These are phyloP conservation scores for Epichloe typhina DNA, from an alignment of 2,329 filamentous ascomycete species.

Conservation along the genomic window DNA sequence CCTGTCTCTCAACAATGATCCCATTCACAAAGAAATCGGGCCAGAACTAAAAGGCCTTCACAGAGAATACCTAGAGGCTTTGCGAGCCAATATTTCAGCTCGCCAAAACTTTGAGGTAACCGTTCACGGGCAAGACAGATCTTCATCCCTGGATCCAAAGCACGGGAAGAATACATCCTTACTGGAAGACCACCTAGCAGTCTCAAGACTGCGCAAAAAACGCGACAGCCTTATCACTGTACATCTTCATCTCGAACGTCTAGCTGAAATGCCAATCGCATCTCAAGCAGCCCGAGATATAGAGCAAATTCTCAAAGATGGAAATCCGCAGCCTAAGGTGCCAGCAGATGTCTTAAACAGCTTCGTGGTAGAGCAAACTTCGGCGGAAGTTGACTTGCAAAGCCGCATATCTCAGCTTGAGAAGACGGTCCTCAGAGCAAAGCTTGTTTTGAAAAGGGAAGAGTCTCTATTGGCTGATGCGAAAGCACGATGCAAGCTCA, in stretches of 20 bases:
- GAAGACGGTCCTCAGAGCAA: conserved; percentile 44
- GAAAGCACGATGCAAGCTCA: conserved; percentile 23
- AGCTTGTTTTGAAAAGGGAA: conserved; percentile 42
- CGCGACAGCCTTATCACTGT: conserved; percentile 36
- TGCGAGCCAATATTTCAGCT: conserved; percentile 39
- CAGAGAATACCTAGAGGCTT: conserved; percentile 40
- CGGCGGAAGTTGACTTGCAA: conserved; percentile 28
- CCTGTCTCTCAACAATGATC: conserved; percentile 33
- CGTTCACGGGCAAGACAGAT: conserved; percentile 11
- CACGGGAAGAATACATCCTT: conserved; percentile 10
- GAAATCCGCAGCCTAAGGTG: conserved; percentile 32
- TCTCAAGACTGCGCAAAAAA: conserved; percentile 39
- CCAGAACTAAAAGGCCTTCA: conserved; percentile 33
- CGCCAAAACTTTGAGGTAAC: conserved; percentile 31
- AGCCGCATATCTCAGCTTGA: conserved; percentile 39
- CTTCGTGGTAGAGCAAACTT: conserved; percentile 29
- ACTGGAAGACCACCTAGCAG: conserved; percentile 37
- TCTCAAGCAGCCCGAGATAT: conserved; percentile 36
- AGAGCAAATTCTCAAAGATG: conserved; percentile 32
- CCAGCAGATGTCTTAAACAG: conserved; percentile 38
- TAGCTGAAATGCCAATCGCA: conserved; percentile 39
- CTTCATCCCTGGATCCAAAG: conserved; percentile 2
- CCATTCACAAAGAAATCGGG: conserved; percentile 21
- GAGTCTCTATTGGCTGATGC: conserved; percentile 39
- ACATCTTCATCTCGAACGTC: conserved; percentile 35